Evolutionary conservation across 1,284 basidiomycete species (phyloP).

Genomic region (Sporisorium iseilematis-ciliati): DNA sequence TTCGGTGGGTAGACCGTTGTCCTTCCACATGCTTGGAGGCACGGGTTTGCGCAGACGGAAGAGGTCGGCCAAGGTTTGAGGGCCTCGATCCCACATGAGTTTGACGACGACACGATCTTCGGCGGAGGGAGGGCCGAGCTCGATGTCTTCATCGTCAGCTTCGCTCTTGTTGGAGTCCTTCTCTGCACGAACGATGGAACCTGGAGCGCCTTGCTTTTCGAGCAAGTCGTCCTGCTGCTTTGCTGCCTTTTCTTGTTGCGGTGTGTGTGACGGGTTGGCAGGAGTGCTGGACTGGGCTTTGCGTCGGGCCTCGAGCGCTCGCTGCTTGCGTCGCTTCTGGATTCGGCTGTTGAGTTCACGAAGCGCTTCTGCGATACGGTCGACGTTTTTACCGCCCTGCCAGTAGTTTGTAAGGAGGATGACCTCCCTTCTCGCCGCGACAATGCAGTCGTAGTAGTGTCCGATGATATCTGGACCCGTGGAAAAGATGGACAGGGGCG

Average conservation of each 20-base stretch:
- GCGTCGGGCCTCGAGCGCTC: slow-evolving; percentile 27
- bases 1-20: slow-evolving; percentile 62
- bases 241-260: slow-evolving; percentile 28
- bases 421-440: slow-evolving; percentile 63
- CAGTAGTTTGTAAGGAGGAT: slow-evolving; percentile 69
- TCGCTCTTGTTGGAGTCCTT: slow-evolving; percentile 15
- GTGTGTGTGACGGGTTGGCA: slow-evolving; percentile 19
- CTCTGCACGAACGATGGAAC: slow-evolving; percentile 31
- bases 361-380: slow-evolving; percentile 63
- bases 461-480: slow-evolving; percentile 69
- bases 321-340: slow-evolving; percentile 35
- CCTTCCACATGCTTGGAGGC: slow-evolving; percentile 60
- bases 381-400: slow-evolving; percentile 67
- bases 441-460: slow-evolving; percentile 69
- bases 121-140: slow-evolving; percentile 35
- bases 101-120: slow-evolving; percentile 65
- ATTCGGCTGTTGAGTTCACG: slow-evolving; percentile 60
- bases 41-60: slow-evolving; percentile 65
- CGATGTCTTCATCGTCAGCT: slow-evolving; percentile 31
- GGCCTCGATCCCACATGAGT: slow-evolving; percentile 69
- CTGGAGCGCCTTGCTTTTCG: slow-evolving; percentile 39
- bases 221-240: slow-evolving; percentile 32
- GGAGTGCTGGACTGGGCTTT: slow-evolving; percentile 9
- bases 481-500: slow-evolving; percentile 66
- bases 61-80: slow-evolving; percentile 64